These are phyloP conservation scores for maize (Zea mays) DNA, from an alignment of 176 grass and related monocot species.

Conservation along the genomic window DNA sequence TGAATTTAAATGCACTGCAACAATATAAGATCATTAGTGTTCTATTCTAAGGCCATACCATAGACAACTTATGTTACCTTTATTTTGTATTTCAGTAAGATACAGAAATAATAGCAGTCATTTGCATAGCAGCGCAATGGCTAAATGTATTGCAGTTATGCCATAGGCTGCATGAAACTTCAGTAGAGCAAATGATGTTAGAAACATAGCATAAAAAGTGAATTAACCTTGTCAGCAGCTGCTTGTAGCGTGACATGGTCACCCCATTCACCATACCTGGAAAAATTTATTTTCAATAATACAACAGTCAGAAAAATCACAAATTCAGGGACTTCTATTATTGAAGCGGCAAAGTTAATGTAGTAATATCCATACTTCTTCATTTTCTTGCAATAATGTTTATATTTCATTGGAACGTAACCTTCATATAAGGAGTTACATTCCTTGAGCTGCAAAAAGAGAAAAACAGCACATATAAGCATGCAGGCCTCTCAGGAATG, in stretches of 20 bases:
- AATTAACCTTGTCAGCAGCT: conserved; percentile 84
- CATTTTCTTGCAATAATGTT: conserved; percentile 97
- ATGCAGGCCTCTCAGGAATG: background rate
- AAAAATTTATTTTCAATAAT: conserved; percentile 9
- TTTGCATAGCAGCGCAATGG: conserved; percentile 1
- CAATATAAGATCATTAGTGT: background rate
- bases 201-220: conserved; percentile 2
- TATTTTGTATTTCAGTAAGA: conserved; percentile 5
- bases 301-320: background rate
- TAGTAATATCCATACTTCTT: conserved; percentile 65
- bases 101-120: background rate
- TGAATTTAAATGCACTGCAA: conserved; percentile 6
- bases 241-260: conserved; percentile 97
- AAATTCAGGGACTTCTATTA: conserved; percentile 15
- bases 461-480: conserved; percentile 34
- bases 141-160: background rate
- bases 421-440: conserved; percentile 79
- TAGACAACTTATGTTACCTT: background rate
- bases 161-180: conserved; percentile 6
- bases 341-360: conserved; percentile 20
- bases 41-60: background rate
- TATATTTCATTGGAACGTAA: conserved; percentile 97
- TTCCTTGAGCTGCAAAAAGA: conserved; percentile 81
- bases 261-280: conserved; percentile 93
- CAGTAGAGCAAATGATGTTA: background rate